Base-by-base conservation (phyloP, 805 yeast species). In the Wickerhamomyces bisporus region DNA sequence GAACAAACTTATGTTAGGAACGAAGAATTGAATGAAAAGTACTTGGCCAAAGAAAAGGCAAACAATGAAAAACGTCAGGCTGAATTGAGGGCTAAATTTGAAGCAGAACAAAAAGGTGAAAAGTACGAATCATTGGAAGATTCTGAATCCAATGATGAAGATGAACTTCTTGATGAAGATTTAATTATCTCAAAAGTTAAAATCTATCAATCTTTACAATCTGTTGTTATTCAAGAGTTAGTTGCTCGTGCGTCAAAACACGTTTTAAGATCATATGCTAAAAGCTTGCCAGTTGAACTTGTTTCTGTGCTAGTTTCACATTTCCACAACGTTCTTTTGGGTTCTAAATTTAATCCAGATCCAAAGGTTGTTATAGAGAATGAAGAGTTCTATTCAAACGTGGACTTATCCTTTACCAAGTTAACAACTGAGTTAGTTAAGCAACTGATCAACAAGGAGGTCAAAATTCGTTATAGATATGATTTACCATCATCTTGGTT, bases 171-270 rank as follows among this genome's bases (percentile, higher is more conserved):
- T 15, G 36, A 40, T 11, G 45, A 38, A 15, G 40, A 44, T 21
- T 35, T 28, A 4, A 37, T 42, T 9, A 35, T 35, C 32, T 8
- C 47, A 2, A 32, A 40, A 7, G 38, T 50, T 14, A 44, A 35
- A 25, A 30, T 41, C 11, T 47, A 34, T 18, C 38, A 47, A 20
- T 30, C 47, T 19, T 38, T 57, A 16, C 40, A 44, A 28, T 23
- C 37, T 6, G 34, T 52, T 14, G 30, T 47, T 12, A 35, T 44
- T 14, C 55, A 53, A 41, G 98, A 89, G 61, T 81, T 89, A 67
- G 60, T 89, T 50, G 75, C 91, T 18, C 81, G 98, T 64, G 76
- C 86, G 20, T 61, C 76, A 35, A 91, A 91, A 65, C 94, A 87
- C 52, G 58, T 81, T 32, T 62, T 89, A 51, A 78, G 87, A 55